Evolutionary conservation across 371 early-diverging fungal species (phyloP).

Genomic region (Coemansia sp.): DNA sequence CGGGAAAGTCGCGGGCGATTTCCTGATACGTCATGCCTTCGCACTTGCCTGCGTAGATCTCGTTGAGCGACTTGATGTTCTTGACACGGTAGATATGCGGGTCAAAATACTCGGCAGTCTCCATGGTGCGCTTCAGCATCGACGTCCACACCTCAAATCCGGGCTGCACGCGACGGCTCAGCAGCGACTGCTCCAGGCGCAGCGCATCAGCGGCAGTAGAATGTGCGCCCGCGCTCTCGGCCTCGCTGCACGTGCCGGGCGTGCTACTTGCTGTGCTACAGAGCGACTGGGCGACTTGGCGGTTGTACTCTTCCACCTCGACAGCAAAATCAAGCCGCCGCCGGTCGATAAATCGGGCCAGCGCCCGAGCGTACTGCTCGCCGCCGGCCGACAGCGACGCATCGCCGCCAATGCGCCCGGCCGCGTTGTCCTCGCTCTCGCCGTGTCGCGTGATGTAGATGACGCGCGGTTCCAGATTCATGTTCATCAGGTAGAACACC

Average conservation of each 20-base stretch:
- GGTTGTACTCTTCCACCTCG: constrained; percentile 31
- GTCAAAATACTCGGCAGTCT: constrained; percentile 67
- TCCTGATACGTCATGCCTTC: constrained; percentile 97
- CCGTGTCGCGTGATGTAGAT: constrained; percentile 88
- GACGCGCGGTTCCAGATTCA: constrained; percentile 88
- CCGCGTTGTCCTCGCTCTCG: constrained; percentile 81
- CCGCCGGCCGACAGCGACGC: constrained; percentile 82
- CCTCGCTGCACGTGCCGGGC: constrained; percentile 29
- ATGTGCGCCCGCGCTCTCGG: constrained; percentile 23
- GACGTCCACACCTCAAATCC: constrained; percentile 84
- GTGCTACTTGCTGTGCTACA: constrained; percentile 20
- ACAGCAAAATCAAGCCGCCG: constrained; percentile 46
- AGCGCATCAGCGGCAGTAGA: constrained; percentile 4
- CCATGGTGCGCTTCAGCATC: constrained; percentile 85
- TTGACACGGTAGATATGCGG: constrained; percentile 41
- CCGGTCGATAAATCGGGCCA: constrained; percentile 54
- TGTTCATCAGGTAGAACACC: constrained; percentile 96
- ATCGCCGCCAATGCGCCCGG: constrained; percentile 94
- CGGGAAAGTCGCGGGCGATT: constrained; percentile 77
- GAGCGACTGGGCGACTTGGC: constrained; percentile 21
- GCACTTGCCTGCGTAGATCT: constrained; percentile 95
- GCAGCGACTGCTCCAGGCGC: constrained; percentile 10
- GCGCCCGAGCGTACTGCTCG: constrained; percentile 67
- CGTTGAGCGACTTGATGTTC: constrained; percentile 87
- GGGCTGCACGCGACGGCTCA: constrained; percentile 18